A percentile compares a stretch with the other conserved stretches of the same genome.
phyloP scores from a whole-genome alignment of 2,329 filamentous ascomycete species.

The Trichophyton rubrum region DNA sequence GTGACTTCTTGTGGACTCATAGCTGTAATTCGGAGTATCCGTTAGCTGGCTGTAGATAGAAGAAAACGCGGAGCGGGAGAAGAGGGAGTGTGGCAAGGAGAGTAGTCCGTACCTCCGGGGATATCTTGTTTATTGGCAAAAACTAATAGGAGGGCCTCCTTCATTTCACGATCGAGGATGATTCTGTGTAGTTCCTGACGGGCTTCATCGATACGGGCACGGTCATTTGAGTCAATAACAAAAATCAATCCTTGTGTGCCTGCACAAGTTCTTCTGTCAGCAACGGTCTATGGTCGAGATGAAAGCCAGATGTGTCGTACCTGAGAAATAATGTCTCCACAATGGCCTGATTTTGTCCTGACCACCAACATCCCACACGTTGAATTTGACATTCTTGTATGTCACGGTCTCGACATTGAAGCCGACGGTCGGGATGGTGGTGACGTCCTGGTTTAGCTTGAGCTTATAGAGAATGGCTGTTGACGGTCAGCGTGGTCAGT shows the following conservation, averaged over 20 bases:
- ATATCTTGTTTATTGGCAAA: slow-evolving; percentile 99
- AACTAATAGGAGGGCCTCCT: slow-evolving; percentile 82
- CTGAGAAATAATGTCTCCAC: slow-evolving; percentile 94
- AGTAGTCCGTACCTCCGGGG: slow-evolving; percentile 50
- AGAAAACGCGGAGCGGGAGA: not conserved
- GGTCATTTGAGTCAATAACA: slow-evolving; percentile 92
- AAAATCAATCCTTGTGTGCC: slow-evolving; percentile 97
- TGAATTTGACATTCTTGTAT: slow-evolving; percentile 99
- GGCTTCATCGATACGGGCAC: slow-evolving; percentile 81
- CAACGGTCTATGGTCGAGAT: not conserved
- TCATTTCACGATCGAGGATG: slow-evolving; percentile 96
- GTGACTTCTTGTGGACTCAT: slow-evolving; percentile 72
- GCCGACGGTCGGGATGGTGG: slow-evolving; percentile 93
- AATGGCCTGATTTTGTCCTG: slow-evolving; percentile 97
- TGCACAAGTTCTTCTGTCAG: slow-evolving; percentile 23
- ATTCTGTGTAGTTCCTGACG: slow-evolving; percentile 89
- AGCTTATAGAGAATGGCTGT: slow-evolving; percentile 89
- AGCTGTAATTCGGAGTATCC: slow-evolving; percentile 35
- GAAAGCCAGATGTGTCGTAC: slow-evolving; percentile 33
- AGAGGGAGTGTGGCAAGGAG: not conserved
- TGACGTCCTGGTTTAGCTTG: slow-evolving; percentile 95
- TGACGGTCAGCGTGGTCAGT: not conserved
- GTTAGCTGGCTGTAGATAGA: not conserved
- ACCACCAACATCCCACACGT: slow-evolving; percentile 96
- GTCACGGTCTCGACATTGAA: slow-evolving; percentile 99